Conservation (phyloP, 306 rosid genomes). For the Sicyos baderoa region DNA sequence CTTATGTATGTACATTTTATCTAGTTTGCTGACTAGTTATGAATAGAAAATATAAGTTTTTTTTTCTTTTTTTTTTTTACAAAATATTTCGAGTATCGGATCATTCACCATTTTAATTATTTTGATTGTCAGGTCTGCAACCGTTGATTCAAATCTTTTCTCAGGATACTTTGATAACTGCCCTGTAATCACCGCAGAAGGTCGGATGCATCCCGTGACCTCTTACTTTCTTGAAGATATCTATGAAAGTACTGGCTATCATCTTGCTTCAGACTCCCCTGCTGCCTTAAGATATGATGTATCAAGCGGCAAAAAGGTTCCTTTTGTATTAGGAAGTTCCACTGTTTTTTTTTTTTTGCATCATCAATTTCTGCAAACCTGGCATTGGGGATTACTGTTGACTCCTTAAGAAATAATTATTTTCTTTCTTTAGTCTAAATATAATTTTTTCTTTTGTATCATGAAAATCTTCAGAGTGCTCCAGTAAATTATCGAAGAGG, state of each 20-base stretch:
- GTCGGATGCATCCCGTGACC: conserved; percentile 88
- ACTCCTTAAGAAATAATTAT: neutral
- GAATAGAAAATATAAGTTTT: neutral
- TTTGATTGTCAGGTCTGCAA: conserved; percentile 68
- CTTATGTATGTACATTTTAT: conserved; percentile 45
- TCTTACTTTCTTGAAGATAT: conserved; percentile 79
- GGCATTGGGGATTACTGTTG: neutral
- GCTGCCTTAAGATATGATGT: conserved; percentile 53
- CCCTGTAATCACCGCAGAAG: conserved; percentile 86
- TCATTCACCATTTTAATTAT: conserved; percentile 15
- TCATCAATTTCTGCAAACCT: neutral
- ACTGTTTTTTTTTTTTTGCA: neutral
- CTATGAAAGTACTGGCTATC: conserved; percentile 62
- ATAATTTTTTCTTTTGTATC: conserved; percentile 21
- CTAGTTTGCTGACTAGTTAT: neutral
- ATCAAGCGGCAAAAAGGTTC: conserved; percentile 36
- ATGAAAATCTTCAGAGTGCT: conserved; percentile 44
- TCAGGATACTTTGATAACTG: conserved; percentile 77
- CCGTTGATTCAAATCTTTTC: conserved; percentile 87
- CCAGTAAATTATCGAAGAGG: conserved; percentile 63
- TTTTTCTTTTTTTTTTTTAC: neutral
- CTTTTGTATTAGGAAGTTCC: neutral
- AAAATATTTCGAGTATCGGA: neutral
- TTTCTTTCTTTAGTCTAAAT: neutral
- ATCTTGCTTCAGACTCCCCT: conserved; percentile 72